Evolutionary conservation across 805 yeast species (phyloP).

Genomic region (Kodamaea nitidulidarum): DNA sequence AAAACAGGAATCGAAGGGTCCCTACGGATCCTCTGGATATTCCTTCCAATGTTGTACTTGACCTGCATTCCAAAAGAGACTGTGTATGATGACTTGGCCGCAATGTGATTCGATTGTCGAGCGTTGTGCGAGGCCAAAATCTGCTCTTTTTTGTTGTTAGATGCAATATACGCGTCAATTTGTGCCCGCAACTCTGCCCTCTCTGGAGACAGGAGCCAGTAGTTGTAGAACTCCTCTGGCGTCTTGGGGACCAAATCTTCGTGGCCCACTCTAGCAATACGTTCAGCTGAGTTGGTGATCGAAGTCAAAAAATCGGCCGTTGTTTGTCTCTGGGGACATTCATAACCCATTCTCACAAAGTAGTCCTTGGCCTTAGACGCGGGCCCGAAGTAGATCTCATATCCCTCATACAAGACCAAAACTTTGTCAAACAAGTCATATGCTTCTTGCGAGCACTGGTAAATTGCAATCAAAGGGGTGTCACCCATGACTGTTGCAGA

Average conservation of each 20-base stretch:
- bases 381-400: slow-evolving; percentile 46
- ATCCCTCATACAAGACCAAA: slow-evolving; percentile 43
- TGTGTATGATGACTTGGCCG: slow-evolving; percentile 33
- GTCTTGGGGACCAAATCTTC: slow-evolving; percentile 52
- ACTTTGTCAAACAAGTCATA: slow-evolving; percentile 48
- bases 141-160: slow-evolving; percentile 12
- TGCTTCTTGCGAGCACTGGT: slow-evolving; percentile 34
- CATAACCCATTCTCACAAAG: slow-evolving; percentile 58
- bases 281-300: slow-evolving; percentile 61
- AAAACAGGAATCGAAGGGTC: slow-evolving; percentile 53
- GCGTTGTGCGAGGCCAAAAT: slow-evolving; percentile 23
- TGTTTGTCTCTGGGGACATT: slow-evolving; percentile 60
- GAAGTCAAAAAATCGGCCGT: slow-evolving; percentile 67
- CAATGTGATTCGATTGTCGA: slow-evolving; percentile 38
- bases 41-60: slow-evolving; percentile 49
- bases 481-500: slow-evolving; percentile 23
- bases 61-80: slow-evolving; percentile 29
- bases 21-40: slow-evolving; percentile 50
- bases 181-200: slow-evolving; percentile 37
- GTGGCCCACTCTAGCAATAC: slow-evolving; percentile 46
- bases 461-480: slow-evolving; percentile 25
- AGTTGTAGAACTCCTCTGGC: slow-evolving; percentile 54
- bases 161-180: slow-evolving; percentile 37
- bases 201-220: slow-evolving; percentile 57
- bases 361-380: slow-evolving; percentile 43